These are phyloP conservation scores for Penicillium freii DNA, from an alignment of 2,329 filamentous ascomycete genomes.

Conservation along the genomic window DNA sequence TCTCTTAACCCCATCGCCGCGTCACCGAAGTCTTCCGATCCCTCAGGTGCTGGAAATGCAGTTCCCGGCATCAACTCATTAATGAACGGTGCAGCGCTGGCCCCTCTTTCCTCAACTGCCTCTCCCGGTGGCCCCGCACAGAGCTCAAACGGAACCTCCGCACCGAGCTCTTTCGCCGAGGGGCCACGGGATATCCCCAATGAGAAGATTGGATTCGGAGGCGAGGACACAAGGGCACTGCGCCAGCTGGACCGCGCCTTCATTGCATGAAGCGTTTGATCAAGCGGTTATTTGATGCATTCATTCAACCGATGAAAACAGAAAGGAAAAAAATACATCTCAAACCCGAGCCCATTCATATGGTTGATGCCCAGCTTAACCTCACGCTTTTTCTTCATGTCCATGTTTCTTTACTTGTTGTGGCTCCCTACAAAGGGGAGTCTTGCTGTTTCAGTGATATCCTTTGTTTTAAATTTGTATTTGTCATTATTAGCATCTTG, in stretches of 20 bases:
- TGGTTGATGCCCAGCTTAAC: not conserved
- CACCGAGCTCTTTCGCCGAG: slow-evolving; percentile 24
- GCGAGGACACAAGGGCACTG: slow-evolving; percentile 64
- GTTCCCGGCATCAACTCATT: slow-evolving; percentile 57
- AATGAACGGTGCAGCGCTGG: slow-evolving; percentile 39
- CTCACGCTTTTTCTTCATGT: slow-evolving; percentile 1
- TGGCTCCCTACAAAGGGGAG: slow-evolving; percentile 5
- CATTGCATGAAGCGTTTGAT: slow-evolving; percentile 29
- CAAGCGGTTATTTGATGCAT: not conserved
- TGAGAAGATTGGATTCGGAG: slow-evolving; percentile 56
- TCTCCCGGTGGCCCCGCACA: slow-evolving; percentile 20
- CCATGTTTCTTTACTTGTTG: slow-evolving; percentile 1
- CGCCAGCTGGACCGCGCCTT: slow-evolving; percentile 62
- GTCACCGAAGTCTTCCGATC: slow-evolving; percentile 28
- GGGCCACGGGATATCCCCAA: slow-evolving; percentile 56
- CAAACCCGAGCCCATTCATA: not conserved
- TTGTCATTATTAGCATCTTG: slow-evolving; percentile 22
- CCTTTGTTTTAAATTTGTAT: slow-evolving; percentile 12
- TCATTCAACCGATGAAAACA: not conserved
- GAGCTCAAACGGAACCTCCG: slow-evolving; percentile 14
- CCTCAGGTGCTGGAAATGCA: slow-evolving; percentile 32
- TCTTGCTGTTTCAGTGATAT: slow-evolving; percentile 21
- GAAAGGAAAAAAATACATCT: not conserved
- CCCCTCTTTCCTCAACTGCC: slow-evolving; percentile 27
- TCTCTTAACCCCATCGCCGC: slow-evolving; percentile 17